phyloP scores from a whole-genome alignment of 257 asterid species.

The Striga asiatica region DNA sequence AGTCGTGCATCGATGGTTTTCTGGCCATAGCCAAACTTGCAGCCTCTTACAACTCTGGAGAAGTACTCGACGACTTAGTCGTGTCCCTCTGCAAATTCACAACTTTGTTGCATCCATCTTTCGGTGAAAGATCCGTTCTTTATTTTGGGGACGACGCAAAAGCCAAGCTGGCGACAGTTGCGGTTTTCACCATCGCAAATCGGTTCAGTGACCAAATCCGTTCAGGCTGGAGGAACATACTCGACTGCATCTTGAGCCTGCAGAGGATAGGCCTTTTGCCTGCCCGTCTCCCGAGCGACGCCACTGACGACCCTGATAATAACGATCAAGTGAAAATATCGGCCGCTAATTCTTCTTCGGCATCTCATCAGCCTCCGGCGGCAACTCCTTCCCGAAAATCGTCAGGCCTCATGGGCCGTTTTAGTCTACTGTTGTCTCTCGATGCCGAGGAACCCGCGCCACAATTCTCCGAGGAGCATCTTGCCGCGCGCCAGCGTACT shows the following conservation, averaged over 20 bases:
- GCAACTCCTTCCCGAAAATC: slow-evolving; percentile 53
- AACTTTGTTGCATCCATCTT: slow-evolving; percentile 54
- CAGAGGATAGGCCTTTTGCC: slow-evolving; percentile 86
- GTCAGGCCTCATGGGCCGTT: slow-evolving; percentile 77
- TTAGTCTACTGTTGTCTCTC: slow-evolving; percentile 64
- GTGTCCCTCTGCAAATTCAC: slow-evolving; percentile 84
- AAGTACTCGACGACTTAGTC: slow-evolving; percentile 75
- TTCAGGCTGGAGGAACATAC: slow-evolving; percentile 81
- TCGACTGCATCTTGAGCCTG: slow-evolving; percentile 82
- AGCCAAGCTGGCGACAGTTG: slow-evolving; percentile 75
- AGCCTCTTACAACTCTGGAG: slow-evolving; percentile 48
- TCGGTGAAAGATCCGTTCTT: slow-evolving; percentile 47
- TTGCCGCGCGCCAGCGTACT: slow-evolving; percentile 64
- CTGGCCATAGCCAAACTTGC: slow-evolving; percentile 75
- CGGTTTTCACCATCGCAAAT: slow-evolving; percentile 75
- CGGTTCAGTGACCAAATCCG: slow-evolving; percentile 75
- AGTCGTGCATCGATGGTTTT: slow-evolving; percentile 71
- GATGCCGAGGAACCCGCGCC: slow-evolving; percentile 78
- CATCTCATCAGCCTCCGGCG: slow-evolving; percentile 30
- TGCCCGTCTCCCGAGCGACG: slow-evolving; percentile 72
- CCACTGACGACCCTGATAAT: slow-evolving; percentile 60
- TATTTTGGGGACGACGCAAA: slow-evolving; percentile 66
- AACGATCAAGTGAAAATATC: slow-evolving; percentile 30
- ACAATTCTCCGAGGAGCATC: slow-evolving; percentile 73
- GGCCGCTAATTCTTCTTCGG: slow-evolving; percentile 30